Conservation (phyloP, 768 basidiomycete genomes). For the Polyporus arcularius region DNA sequence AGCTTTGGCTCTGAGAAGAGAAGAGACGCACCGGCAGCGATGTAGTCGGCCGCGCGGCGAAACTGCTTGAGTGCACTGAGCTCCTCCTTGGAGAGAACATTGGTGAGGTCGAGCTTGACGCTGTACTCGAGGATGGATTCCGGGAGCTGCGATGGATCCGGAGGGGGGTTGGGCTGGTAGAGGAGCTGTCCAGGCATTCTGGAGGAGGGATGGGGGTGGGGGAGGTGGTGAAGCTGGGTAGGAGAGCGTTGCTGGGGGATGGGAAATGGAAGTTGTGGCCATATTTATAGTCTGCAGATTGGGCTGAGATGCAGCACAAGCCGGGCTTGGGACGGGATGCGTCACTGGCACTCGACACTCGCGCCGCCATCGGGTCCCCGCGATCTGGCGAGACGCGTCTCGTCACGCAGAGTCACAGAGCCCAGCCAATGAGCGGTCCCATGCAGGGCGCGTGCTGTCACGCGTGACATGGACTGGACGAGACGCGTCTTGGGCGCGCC, state of each 20-base stretch:
- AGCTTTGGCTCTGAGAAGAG: neutral
- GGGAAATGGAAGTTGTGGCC: neutral
- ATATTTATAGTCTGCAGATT: slow-evolving; percentile 10
- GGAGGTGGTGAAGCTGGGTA: neutral
- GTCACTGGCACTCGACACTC: slow-evolving; percentile 1
- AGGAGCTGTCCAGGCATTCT: slow-evolving; percentile 62
- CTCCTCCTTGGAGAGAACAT: slow-evolving; percentile 51
- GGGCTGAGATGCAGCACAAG: neutral
- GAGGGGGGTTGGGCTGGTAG: slow-evolving; percentile 63
- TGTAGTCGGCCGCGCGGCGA: slow-evolving; percentile 65
- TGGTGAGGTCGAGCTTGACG: slow-evolving; percentile 48
- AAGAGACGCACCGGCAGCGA: slow-evolving; percentile 57
- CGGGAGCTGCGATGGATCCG: slow-evolving; percentile 69
- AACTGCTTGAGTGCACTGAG: slow-evolving; percentile 54
- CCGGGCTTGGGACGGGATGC: neutral
- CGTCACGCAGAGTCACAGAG: slow-evolving; percentile 4
- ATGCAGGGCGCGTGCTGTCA: neutral
- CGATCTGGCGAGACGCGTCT: slow-evolving; percentile 5
- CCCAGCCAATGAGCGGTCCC: neutral
- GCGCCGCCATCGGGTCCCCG: slow-evolving; percentile 1
- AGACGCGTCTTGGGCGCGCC: slow-evolving; percentile 1
- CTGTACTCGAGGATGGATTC: slow-evolving; percentile 52
- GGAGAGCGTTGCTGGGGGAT: neutral
- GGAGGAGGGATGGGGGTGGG: slow-evolving; percentile 5
- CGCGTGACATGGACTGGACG: neutral